A percentile compares a stretch with the other conserved stretches of the same genome.
Conservation (phyloP, 345 rosid genomes). For the Hibiscus trionum region DNA sequence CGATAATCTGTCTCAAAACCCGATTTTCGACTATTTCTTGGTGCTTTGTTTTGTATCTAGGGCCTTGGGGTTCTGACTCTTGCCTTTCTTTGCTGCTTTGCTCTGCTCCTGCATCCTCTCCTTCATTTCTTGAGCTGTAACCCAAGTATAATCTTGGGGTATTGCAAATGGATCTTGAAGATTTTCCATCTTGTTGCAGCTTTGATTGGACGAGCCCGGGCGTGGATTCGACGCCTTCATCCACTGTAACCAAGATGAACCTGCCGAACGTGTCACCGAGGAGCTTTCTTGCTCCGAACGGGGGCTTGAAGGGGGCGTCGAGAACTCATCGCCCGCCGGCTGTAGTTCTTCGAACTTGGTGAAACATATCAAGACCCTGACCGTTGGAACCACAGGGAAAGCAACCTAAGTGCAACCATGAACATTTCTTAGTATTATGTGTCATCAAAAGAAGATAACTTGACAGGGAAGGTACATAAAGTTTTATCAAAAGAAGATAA, state of each 20-base stretch:
- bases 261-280: conserved; percentile 29
- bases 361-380: conserved; percentile 79
- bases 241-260: conserved; percentile 89
- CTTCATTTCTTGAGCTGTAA: conserved; percentile 74
- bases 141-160: conserved; percentile 74
- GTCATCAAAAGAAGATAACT: too few species aligned
- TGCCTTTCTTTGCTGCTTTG: conserved; percentile 60
- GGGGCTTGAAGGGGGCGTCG: conserved; percentile 91
- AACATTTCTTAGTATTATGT: conserved; percentile 5
- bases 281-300: conserved; percentile 59
- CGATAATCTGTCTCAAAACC: too few species aligned
- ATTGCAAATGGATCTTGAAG: conserved; percentile 71
- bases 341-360: conserved; percentile 88
- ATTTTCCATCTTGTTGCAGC: conserved; percentile 50
- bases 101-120: conserved; percentile 84
- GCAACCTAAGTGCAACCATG: conserved; percentile 60
- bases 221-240: conserved; percentile 76
- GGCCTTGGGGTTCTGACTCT: conserved; percentile 28
- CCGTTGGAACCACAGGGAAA: conserved; percentile 91
- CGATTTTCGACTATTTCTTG: too few species aligned
- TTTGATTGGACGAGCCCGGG: conserved; percentile 30
- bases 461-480: too few species aligned
- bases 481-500: conserved; percentile 22
- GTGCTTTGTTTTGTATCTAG: too few species aligned
- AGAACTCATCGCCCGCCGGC: conserved; percentile 77